Base-by-base conservation (phyloP, 495 filamentous ascomycete species). In the Daldinia concentrica region DNA sequence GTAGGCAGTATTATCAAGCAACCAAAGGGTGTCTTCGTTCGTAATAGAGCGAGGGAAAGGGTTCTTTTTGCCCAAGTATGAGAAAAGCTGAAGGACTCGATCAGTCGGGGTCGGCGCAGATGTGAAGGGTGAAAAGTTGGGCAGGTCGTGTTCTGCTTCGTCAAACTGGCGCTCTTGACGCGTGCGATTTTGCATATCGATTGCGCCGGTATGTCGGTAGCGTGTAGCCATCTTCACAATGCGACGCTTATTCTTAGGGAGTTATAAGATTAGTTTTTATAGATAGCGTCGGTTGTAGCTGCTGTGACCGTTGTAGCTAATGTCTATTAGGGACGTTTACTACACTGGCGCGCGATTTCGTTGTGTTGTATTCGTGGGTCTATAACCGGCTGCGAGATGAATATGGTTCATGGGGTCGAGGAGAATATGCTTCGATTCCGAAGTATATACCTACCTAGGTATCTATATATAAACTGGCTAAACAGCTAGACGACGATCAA, bases 1-100 rank as follows among this genome's bases (percentile, higher is more conserved):
- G 76, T 90, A 97, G 6, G 93, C 95, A 7, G 92, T 93, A 73
- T 95, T 98, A 82, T 98, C 93, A 41, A 98, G 79, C 12, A 98
- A 82, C 95, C 95, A 98, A 24, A 98, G 90, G 9, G 85, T 86
- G 69, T 97, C 88, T 55, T 80, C 68, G 2, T 64, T 68, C 7
- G 75, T 77, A 41, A 87, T 74, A 5, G 74, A 66, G 22, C 77
- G 76, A 3, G 80, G 79, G 2, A 82, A 64, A 4, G 86, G 84
- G 65, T 86, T 86, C 27, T 71, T 76, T 19, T 68, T 55, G 36
- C 83, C 82, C 27, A 86, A 72, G 45, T 84, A 83, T 11, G 84
- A 85, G 56, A 86, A 79, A 15, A 85, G 37, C 51, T 78, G 60
- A 24, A 65, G 68, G 30, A 80, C 30, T 32, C 77, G 79, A 70